Evolutionary conservation across 140 eudicot genomes (phyloP).

Genomic region (Bidens hawaiensis): DNA sequence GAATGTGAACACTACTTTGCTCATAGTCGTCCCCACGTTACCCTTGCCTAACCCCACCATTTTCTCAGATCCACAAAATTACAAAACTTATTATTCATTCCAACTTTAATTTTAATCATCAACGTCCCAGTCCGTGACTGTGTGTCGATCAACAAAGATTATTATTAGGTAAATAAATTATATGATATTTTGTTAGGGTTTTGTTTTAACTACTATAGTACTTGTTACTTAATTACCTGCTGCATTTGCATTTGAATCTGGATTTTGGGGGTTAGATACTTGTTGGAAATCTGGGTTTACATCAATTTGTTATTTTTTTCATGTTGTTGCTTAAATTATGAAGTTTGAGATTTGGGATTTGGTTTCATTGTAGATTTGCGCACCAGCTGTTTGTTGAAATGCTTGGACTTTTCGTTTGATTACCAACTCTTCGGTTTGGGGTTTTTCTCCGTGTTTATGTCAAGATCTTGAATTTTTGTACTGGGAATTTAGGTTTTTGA

Average conservation of each 20-base stretch:
- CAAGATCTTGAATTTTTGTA: slow-evolving; percentile 22
- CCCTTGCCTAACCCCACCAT: slow-evolving; percentile 19
- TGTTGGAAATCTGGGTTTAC: slow-evolving; percentile 3
- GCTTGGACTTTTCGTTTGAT: slow-evolving; percentile 1
- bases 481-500: slow-evolving; percentile 5
- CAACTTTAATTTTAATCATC: slow-evolving; percentile 21
- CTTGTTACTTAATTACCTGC: slow-evolving; percentile 18
- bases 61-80: slow-evolving; percentile 12
- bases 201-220: slow-evolving; percentile 10
- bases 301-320: not conserved
- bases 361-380: slow-evolving; percentile 21
- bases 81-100: no score
- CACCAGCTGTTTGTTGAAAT: slow-evolving; percentile 6
- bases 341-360: slow-evolving; percentile 32
- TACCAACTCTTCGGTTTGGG: not conserved
- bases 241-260: slow-evolving; percentile 23
- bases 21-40: slow-evolving; percentile 38
- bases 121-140: slow-evolving; percentile 19
- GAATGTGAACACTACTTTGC: slow-evolving; percentile 13
- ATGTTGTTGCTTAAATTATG: slow-evolving; percentile 4
- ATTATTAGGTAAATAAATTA: slow-evolving; percentile 20
- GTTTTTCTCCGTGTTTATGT: slow-evolving; percentile 3
- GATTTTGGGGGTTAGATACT: slow-evolving; percentile 14
- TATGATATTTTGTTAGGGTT: not conserved
- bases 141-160: slow-evolving; percentile 1